Base-by-base conservation (phyloP, 164 flowering plant genomes). In the Liquidambar formosana region DNA sequence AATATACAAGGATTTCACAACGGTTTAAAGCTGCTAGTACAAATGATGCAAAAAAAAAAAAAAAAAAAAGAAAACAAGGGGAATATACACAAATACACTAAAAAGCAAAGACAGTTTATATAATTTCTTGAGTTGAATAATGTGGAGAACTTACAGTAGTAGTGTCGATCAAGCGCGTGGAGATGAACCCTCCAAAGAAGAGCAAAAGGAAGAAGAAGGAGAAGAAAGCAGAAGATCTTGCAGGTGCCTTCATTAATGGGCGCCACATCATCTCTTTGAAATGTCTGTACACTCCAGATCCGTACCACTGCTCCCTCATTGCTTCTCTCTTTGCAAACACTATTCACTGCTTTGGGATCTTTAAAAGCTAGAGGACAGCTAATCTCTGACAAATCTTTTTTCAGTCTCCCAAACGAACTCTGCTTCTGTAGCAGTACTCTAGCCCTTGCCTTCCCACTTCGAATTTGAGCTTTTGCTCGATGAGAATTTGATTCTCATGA, bases 161-260 rank as follows among this genome's bases (percentile, higher is more conserved):
- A 28, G 57, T 38, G 38, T 80, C 74, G 67, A 81, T 78, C 61
- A 77, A 71, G 80, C 86, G 93, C 72, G 85, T 71, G 73, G 78
- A 65, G 61, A 83, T n/a, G 38, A 81, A 81, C 60, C 83, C 88
- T 71, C 85, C 81, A 69, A 73, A 54, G 53, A 77, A 18, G 66
- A 85, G 76, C 53, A 62, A 6, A 67, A 78, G 15, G 74, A 78
- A 54, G 71, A 68, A 56, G 72, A 73, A 59, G 72, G 72, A 49
- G 74, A 73, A 59, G 28, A 74, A 8, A 10, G 70, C 72, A 12
- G 75, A 69, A 15, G 79, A 67, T 70, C 77, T 69, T 14, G 73
- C 70, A 5, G 69, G 65, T 0, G 61, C 57, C 47, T 75, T 46
- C 54, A 59, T 49, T 0, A 74, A 62, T 16, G 73, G 78, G 23